phyloP scores from a whole-genome alignment of 768 basidiomycete genomes.

The Rossbeevera mucosa region DNA sequence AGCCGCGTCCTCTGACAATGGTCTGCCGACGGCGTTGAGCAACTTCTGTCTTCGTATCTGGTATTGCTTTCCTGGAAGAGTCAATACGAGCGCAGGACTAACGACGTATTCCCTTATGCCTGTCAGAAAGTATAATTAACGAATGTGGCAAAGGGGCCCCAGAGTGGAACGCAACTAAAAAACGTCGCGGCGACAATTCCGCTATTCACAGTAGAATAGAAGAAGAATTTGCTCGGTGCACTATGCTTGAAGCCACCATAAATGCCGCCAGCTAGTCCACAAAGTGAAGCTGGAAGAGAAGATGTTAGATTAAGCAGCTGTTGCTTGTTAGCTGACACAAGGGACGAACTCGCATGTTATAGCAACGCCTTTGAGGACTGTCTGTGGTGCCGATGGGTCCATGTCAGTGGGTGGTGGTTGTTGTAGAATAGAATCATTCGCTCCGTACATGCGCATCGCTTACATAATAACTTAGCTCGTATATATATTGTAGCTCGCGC shows the following conservation, averaged over 20 bases:
- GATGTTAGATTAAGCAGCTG: conserved; percentile 24
- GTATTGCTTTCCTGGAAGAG: conserved; percentile 46
- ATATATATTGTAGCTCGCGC: too few relatives aligned
- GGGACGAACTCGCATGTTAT: conserved; percentile 78
- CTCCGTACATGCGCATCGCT: too few relatives aligned
- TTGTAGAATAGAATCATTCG: too few relatives aligned
- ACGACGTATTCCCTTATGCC: conserved; percentile 75
- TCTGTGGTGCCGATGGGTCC: conserved; percentile 34
- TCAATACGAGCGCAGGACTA: conserved; percentile 52
- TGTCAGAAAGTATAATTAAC: conserved; percentile 26
- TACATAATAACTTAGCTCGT: too few relatives aligned
- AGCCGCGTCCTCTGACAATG: conserved; percentile 8
- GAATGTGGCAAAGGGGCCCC: background rate
- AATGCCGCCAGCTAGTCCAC: conserved; percentile 43
- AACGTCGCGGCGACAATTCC: conserved; percentile 69
- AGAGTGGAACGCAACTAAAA: conserved; percentile 54
- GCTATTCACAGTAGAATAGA: conserved; percentile 66
- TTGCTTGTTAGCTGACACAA: conserved; percentile 4
- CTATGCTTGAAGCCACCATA: conserved; percentile 47
- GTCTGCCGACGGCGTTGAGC: conserved; percentile 20
- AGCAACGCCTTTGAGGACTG: conserved; percentile 54
- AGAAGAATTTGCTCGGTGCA: conserved; percentile 45
- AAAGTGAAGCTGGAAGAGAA: conserved; percentile 47
- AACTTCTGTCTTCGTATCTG: conserved; percentile 34
- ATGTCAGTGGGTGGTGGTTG: conserved; percentile 11